Base-by-base conservation (phyloP, 805 yeast genomes). In the Metschnikowia santaceciliae region DNA sequence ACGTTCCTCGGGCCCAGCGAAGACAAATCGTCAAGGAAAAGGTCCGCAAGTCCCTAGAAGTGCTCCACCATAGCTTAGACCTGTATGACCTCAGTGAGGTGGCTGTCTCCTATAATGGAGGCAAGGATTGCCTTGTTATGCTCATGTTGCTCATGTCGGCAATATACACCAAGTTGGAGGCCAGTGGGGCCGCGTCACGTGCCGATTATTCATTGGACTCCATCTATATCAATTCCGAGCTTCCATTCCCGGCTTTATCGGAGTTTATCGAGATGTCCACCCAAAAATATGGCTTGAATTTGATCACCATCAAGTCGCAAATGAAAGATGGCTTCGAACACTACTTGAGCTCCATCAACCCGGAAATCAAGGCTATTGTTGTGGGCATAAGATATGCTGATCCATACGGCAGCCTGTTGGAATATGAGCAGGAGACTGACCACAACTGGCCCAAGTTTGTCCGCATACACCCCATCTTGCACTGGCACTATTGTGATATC, bases 91-190 rank as follows among this genome's bases (percentile, higher is more conserved):
- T 73, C n/a, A 62, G 65, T 15, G 83, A 86, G 51, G 68, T 88
- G 3, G 86, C 97, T 0, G 75, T 94, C 13, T 87, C 96, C 2
- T 94, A 86, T 67, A 94, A 94, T 64, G 99, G 99, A 10, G 99
- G 99, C 1, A 94, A 94, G 63, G 99, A 94, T 69, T 94, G 98
- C 61, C 79, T 91, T 43, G 97, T 91, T 32, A 82, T 92, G 86
- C 76, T 94, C 49, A 72, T 90, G 14, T 62, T 94, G 4, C 81
- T 88, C 48, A 69, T 91, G 47, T 84, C 94, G 1, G 81, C 71
- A 68, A 49, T 73, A 17, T 70, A 71, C 55, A 56, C 61, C 17
- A 67, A 61, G 52, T 56, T 54, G 50, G 34, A 41, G 40, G 46
- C 54, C 2, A 52, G 57, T 22, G 30, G 26, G 1, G n/a, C 17